phyloP scores from a whole-genome alignment of 345 rosid species.

The Melaleuca quinquenervia region DNA sequence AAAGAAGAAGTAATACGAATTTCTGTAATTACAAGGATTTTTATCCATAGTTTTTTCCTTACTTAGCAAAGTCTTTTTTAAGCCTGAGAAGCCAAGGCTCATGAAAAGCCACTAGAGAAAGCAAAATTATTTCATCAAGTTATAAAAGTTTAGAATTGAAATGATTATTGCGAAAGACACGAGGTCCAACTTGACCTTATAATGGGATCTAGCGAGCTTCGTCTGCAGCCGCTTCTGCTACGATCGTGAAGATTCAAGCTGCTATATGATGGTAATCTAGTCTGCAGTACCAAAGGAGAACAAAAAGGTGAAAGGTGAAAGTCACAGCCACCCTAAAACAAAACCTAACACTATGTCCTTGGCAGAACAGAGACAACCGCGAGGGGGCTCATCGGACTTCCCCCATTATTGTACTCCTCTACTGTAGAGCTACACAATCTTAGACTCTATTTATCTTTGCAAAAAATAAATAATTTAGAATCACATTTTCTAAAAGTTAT shows the following conservation, averaged over 20 bases:
- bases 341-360: background rate
- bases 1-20: no score
- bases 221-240: background rate
- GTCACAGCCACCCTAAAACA: background rate
- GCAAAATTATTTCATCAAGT: background rate
- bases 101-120: background rate
- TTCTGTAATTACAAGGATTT: background rate
- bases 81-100: background rate
- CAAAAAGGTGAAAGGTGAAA: background rate
- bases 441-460: no score
- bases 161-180: no score
- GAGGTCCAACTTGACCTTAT: background rate
- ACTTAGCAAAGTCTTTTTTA: background rate
- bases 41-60: background rate
- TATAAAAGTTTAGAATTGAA: background rate
- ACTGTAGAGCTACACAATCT: no score
- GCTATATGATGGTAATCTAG: background rate
- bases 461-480: no score
- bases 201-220: background rate
- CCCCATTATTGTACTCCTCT: no score
- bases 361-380: no score
- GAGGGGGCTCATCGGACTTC: no score
- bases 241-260: background rate
- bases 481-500: no score
- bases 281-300: background rate